Evolutionary conservation across 306 rosid species (phyloP).

Genomic region (Vachellia pachyceras): DNA sequence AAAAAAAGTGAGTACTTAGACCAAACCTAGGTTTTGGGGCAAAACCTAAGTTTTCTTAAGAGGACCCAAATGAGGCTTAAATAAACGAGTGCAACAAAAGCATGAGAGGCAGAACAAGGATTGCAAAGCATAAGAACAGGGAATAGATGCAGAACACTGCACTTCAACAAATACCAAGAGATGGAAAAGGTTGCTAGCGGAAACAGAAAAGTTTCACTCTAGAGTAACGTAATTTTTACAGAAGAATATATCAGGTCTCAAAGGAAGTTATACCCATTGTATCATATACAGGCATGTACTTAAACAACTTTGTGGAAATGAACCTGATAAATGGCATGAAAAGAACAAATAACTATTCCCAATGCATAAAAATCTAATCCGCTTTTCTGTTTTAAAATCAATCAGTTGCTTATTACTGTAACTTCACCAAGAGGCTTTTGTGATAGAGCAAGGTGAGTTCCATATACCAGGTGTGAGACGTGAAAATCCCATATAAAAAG

Average conservation of each 20-base stretch:
- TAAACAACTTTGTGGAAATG: neutral
- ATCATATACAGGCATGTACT: neutral
- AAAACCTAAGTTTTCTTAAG: no score
- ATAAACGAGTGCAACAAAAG: slow-evolving; percentile 29
- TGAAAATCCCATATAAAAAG: neutral
- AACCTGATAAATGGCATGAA: neutral
- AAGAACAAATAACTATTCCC: neutral
- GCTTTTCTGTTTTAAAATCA: neutral
- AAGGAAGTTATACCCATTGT: neutral
- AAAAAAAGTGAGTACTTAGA: no score
- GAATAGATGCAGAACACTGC: neutral
- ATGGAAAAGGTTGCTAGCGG: neutral
- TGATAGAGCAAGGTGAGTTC: neutral
- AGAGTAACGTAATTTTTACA: neutral
- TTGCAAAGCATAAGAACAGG: neutral
- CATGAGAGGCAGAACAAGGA: slow-evolving; percentile 10
- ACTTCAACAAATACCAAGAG: neutral
- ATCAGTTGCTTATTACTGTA: slow-evolving; percentile 5
- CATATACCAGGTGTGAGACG: neutral
- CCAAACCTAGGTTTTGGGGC: no score
- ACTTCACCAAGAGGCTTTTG: neutral
- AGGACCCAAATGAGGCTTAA: no score
- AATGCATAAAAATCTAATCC: no score
- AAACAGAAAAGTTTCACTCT: neutral
- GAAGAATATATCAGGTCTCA: neutral